Percentiles rank a stretch among this genome's conserved stretches.
These are phyloP conservation scores for Ophiocordyceps unilateralis DNA, from an alignment of 2,329 filamentous ascomycete genomes.

Conservation along the genomic window DNA sequence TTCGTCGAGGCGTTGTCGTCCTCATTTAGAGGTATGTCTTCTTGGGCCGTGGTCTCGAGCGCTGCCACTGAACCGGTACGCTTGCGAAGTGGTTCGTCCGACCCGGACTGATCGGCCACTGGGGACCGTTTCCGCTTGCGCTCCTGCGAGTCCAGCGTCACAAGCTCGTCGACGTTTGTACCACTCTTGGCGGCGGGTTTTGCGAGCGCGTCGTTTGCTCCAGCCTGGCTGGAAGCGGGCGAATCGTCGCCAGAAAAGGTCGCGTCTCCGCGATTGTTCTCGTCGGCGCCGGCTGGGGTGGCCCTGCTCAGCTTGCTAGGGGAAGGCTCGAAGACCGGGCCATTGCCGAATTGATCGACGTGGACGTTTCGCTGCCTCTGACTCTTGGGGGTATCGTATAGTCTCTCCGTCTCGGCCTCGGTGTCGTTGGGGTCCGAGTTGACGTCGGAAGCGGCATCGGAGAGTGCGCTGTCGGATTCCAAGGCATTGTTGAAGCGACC, in stretches of 20 bases:
- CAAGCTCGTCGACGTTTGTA: slow-evolving; percentile 12
- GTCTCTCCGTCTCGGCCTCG: slow-evolving; percentile 84
- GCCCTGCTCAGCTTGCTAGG: slow-evolving; percentile 59
- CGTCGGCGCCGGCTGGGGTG: slow-evolving; percentile 15
- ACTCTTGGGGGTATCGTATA: slow-evolving; percentile 73
- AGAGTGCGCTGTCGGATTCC: slow-evolving; percentile 36
- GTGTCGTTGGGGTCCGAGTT: slow-evolving; percentile 39
- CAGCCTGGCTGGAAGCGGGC: slow-evolving; percentile 19
- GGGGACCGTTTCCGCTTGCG: slow-evolving; percentile 34
- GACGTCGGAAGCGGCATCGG: slow-evolving; percentile 29
- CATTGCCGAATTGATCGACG: slow-evolving; percentile 35
- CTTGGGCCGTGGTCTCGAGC: slow-evolving; percentile 17
- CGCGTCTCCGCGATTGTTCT: slow-evolving; percentile 21
- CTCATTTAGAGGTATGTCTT: slow-evolving; percentile 14
- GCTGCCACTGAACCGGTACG: slow-evolving; percentile 31
- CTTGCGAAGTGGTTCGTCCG: slow-evolving; percentile 33
- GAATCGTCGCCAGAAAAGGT: slow-evolving; percentile 23
- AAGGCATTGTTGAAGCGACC: slow-evolving; percentile 15
- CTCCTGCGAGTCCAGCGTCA: slow-evolving; percentile 17
- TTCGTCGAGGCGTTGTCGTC: slow-evolving; percentile 19
- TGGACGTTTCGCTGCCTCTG: slow-evolving; percentile 45
- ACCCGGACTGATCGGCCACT: slow-evolving; percentile 23
- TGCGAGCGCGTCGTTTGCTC: slow-evolving; percentile 17
- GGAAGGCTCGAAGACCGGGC: slow-evolving; percentile 42
- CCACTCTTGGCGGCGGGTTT: slow-evolving; percentile 14